Conservation (phyloP, 805 yeast genomes). For the Ogataea naganishii region DNA sequence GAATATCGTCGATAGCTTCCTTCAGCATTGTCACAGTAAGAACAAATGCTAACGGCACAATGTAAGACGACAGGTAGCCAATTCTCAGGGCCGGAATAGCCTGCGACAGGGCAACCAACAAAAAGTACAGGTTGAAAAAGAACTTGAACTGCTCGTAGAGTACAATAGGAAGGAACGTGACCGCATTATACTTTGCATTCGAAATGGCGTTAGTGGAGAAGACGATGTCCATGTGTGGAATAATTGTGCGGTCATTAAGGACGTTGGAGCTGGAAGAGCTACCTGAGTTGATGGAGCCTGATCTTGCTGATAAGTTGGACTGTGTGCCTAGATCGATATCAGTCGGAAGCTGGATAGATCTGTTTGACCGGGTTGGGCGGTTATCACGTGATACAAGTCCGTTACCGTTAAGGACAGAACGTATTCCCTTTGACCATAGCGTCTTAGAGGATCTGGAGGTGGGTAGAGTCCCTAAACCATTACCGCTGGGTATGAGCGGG, state of each 20-base stretch:
- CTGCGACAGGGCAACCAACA: slow-evolving; percentile 91
- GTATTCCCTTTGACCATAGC: slow-evolving; percentile 23
- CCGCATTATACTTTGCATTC: slow-evolving; percentile 87
- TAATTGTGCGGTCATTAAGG: slow-evolving; percentile 33
- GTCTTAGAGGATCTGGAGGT: slow-evolving; percentile 8
- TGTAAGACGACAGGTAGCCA: slow-evolving; percentile 86
- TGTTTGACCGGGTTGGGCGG: slow-evolving; percentile 1
- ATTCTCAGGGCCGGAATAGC: slow-evolving; percentile 82
- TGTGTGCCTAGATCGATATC: background rate
- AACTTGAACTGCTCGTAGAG: slow-evolving; percentile 95
- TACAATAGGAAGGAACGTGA: slow-evolving; percentile 81
- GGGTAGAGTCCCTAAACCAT: too few species aligned
- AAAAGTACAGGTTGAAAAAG: slow-evolving; percentile 86
- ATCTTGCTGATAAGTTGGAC: background rate
- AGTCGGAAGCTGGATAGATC: background rate
- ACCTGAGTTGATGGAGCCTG: background rate
- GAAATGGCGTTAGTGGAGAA: slow-evolving; percentile 73
- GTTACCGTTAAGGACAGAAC: slow-evolving; percentile 14
- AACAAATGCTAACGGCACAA: slow-evolving; percentile 93
- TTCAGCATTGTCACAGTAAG: slow-evolving; percentile 87
- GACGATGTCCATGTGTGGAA: slow-evolving; percentile 26
- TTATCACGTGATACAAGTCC: slow-evolving; percentile 1
- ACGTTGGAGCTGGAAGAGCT: background rate
- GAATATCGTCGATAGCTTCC: slow-evolving; percentile 91
- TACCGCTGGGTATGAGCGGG: slow-evolving; percentile 14